Evolutionary conservation across 1,139 yeast species (phyloP).

Genomic region (Pneumocystis sp.): DNA sequence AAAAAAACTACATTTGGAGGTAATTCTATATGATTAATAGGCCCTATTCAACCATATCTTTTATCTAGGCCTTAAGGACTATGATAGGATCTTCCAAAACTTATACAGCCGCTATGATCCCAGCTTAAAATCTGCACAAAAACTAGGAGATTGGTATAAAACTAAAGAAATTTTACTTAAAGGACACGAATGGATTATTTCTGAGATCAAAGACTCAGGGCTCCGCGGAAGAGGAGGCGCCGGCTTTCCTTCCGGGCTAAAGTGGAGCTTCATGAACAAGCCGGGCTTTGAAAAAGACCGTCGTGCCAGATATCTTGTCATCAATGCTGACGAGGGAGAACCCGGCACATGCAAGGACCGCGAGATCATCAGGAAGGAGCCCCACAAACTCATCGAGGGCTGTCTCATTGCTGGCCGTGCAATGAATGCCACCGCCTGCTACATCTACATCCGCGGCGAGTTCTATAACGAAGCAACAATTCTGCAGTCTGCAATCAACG

Average conservation of each 20-base stretch:
- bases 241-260: conserved; percentile 78
- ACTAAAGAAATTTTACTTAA: conserved; percentile 69
- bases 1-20: not conserved
- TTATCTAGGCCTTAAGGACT: conserved; percentile 36
- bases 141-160: conserved; percentile 83
- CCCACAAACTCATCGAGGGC: conserved; percentile 79
- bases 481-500: conserved; percentile 67
- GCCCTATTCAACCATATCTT: not conserved
- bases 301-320: conserved; percentile 75
- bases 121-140: conserved; percentile 57
- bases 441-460: conserved; percentile 79
- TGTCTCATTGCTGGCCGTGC: conserved; percentile 77
- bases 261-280: conserved; percentile 89
- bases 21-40: not conserved
- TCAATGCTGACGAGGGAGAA: conserved; percentile 87
- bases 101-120: conserved; percentile 59
- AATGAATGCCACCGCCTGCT: conserved; percentile 86
- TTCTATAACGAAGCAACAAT: conserved; percentile 62
- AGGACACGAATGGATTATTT: conserved; percentile 56
- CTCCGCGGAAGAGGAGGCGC: conserved; percentile 89
- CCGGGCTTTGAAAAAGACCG: conserved; percentile 83
- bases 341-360: conserved; percentile 89
- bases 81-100: conserved; percentile 76
- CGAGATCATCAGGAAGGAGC: conserved; percentile 78
- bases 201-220: conserved; percentile 66